Evolutionary conservation across 306 rosid species (phyloP).

Genomic region (Chamaecrista fasciculata): DNA sequence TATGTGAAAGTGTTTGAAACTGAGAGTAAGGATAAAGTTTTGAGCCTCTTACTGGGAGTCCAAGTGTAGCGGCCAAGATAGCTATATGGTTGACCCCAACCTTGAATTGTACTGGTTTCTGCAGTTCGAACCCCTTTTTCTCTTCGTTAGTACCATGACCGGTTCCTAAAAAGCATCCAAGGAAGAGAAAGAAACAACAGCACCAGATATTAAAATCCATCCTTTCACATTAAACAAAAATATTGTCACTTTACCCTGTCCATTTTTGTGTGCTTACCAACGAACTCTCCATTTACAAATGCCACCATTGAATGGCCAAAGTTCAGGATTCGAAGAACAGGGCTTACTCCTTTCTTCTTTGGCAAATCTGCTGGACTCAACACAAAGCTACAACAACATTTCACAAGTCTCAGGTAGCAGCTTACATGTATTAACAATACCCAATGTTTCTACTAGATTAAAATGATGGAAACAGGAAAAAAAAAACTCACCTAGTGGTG

Average conservation of each 20-base stretch:
- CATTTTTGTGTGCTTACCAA: conserved; percentile 57
- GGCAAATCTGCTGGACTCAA: conserved; percentile 68
- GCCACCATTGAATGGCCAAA: conserved; percentile 73
- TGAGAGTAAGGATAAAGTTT: conserved; percentile 11
- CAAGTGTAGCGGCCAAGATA: conserved; percentile 55
- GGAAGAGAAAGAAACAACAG: not conserved
- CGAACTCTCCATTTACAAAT: conserved; percentile 65
- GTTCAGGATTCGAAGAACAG: conserved; percentile 63
- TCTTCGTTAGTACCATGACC: conserved; percentile 68
- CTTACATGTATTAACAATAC: not conserved
- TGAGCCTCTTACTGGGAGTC: conserved; percentile 77
- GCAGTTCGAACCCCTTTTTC: conserved; percentile 55
- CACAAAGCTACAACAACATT: conserved; percentile 49
- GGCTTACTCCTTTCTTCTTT: conserved; percentile 41
- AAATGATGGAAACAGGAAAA: too few species aligned
- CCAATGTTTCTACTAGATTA: too few species aligned
- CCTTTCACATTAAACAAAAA: not conserved
- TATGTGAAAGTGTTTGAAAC: not conserved
- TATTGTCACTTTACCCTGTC: not conserved
- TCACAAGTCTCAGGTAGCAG: not conserved
- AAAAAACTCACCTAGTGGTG: conserved; percentile 62
- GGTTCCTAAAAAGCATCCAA: conserved; percentile 50
- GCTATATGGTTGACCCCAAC: conserved; percentile 60
- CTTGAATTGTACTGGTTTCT: conserved; percentile 34
- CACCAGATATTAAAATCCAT: not conserved